Evolutionary conservation across 2,329 filamentous ascomycete species (phyloP).

Genomic region (Aureobasidium sp.): DNA sequence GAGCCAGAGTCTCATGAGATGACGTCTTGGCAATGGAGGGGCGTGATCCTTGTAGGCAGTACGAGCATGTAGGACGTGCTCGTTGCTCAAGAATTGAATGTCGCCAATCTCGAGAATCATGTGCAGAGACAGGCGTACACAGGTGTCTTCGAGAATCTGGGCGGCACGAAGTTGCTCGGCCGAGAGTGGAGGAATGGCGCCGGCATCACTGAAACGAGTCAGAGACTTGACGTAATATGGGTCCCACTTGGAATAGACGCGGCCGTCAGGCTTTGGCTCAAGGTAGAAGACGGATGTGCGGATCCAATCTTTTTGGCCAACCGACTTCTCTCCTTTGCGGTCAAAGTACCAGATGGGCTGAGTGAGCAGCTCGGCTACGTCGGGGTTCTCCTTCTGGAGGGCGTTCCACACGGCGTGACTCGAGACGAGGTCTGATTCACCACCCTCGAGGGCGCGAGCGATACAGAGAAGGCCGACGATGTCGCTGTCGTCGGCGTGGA

Average conservation of each 20-base stretch:
- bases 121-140: conserved; percentile 65
- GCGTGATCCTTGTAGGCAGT: conserved; percentile 71
- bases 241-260: conserved; percentile 81
- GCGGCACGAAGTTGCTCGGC: conserved; percentile 62
- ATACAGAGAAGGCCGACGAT: conserved; percentile 79
- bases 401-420: conserved; percentile 77
- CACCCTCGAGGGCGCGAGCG: conserved; percentile 68
- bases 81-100: conserved; percentile 79
- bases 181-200: conserved; percentile 66
- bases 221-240: conserved; percentile 80
- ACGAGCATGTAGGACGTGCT: conserved; percentile 71
- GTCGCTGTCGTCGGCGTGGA: conserved; percentile 77
- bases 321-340: conserved; percentile 74
- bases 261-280: conserved; percentile 58
- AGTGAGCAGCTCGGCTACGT: conserved; percentile 68
- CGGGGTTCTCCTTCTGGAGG: conserved; percentile 66
- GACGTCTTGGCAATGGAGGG: conserved; percentile 62
- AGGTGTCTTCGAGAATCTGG: conserved; percentile 67
- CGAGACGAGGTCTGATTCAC: conserved; percentile 75
- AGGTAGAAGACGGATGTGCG: conserved; percentile 67
- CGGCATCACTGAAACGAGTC: conserved; percentile 63
- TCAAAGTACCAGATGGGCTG: conserved; percentile 87
- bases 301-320: conserved; percentile 69
- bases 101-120: conserved; percentile 84
- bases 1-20: conserved; percentile 79